Evolutionary conservation across 176 grass and related monocot species (phyloP), one percentile per base, ranked within the genome.

Genomic region (Bonia amplexicaulis): DNA sequence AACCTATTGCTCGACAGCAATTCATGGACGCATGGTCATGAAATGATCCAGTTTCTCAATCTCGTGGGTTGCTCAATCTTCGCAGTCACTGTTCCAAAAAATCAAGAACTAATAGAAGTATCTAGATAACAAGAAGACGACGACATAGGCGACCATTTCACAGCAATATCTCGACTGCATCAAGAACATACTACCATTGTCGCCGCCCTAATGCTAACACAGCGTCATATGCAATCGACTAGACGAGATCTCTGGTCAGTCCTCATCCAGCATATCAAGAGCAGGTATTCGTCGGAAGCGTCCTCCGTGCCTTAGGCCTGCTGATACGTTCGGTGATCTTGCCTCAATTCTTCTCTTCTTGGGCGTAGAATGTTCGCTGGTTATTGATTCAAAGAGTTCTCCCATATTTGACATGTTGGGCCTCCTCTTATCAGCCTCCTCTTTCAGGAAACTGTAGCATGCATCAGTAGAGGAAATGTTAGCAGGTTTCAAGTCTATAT

Each of bases 231-330:
- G 44, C 19, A 45, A 52, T 63, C 12, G 22, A 4, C 46, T 11
- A n/a, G 20, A 60, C 2, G 51, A 51, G 47, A 5, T 81, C 17
- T 48, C 46, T 11, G 1, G 66, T 83, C 82, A 93, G 76, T 97
- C 92, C 17, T 91, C 85, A 45, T 94, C 93, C 73, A 82, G 67
- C 66, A 83, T 73, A 74, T 95, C 85, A 69, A 94, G 80, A 76
- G 91, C 89, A 57, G 96, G 96, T 87, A 95, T 92, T 73, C 86
- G 85, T 84, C 88, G 69, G 66, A 94, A 92, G 67, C 88, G 85
- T 25, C 83, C 87, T 33, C 83, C 73, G 9, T 87, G 48, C 89
- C 84, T 92, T 14, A 20, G 66, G 23, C 80, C 77, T 40, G 70
- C 76, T 42, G 48, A 73, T 55, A 73, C 45, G 42, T 70, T 90